Evolutionary conservation across 78 protist species (phyloP).

Genomic region (Pelomyxa schiedti): DNA sequence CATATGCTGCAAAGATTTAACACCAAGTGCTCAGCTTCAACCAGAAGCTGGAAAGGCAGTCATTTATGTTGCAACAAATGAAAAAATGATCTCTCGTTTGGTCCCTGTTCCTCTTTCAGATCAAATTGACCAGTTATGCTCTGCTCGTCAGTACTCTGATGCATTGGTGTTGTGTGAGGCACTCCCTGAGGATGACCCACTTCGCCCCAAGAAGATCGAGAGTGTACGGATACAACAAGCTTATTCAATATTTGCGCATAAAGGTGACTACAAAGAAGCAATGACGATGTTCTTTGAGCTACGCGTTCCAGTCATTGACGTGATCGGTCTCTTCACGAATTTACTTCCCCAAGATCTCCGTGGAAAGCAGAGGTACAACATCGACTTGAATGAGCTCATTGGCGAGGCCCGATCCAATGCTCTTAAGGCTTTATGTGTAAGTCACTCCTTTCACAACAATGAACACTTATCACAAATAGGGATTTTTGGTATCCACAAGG

Average conservation of each 20-base stretch:
- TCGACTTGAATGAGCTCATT: background rate
- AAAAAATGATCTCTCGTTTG: background rate
- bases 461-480: too few relatives aligned
- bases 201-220: background rate
- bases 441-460: too few relatives aligned
- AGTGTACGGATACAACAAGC: background rate
- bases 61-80: background rate
- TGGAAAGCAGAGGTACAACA: background rate
- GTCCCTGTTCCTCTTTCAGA: background rate
- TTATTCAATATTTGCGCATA: background rate
- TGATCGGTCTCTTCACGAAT: background rate
- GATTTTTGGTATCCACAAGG: too few relatives aligned
- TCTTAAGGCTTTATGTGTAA: background rate
- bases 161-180: background rate
- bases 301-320: background rate
- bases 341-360: background rate
- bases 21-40: background rate
- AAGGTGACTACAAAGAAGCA: background rate
- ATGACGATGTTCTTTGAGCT: background rate
- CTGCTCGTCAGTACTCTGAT: background rate
- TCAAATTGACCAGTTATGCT: background rate
- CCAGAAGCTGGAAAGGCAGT: background rate
- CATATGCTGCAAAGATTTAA: too few relatives aligned
- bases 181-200: background rate
- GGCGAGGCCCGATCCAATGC: background rate